Percentiles rank a stretch among this genome's conserved stretches.
phyloP scores from a whole-genome alignment of 75 land plant genomes.

The Cupressus sempervirens region DNA sequence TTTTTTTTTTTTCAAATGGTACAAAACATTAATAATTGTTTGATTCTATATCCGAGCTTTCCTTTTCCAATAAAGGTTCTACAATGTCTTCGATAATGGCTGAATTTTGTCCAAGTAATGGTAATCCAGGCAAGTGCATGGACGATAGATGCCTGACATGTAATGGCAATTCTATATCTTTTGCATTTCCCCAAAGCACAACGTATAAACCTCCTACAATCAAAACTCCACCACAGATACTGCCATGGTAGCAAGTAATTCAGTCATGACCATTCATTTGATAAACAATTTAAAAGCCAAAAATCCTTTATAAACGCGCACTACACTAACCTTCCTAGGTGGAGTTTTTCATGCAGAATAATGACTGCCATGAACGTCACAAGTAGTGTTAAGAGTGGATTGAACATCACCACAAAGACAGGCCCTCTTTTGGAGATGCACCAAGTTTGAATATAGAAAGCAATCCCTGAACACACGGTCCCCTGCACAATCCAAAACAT shows the following conservation, averaged over 20 bases:
- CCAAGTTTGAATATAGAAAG: constrained; percentile 41
- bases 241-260: constrained; percentile 5
- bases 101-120: not conserved
- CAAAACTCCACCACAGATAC: constrained; percentile 13
- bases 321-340: constrained; percentile 33
- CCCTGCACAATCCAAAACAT: constrained; percentile 16
- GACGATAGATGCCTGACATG: not conserved
- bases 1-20: not conserved
- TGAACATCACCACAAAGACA: constrained; percentile 45
- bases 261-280: not conserved
- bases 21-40: not conserved
- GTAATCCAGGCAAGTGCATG: not conserved
- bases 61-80: not conserved
- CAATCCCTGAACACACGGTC: constrained; percentile 24
- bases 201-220: constrained; percentile 17
- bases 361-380: constrained; percentile 25
- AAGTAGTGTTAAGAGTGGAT: constrained; percentile 40
- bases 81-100: not conserved
- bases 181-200: constrained; percentile 23
- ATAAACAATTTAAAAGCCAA: constrained; percentile 8
- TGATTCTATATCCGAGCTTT: not conserved
- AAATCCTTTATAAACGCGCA: not conserved
- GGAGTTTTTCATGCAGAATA: constrained; percentile 32
- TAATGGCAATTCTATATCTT: not conserved
- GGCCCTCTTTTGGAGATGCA: constrained; percentile 43